Percentiles rank a stretch among this genome's conserved stretches.
Evolutionary conservation across 2,329 filamentous ascomycete species (phyloP).

Genomic region (Apiospora pterosperma): DNA sequence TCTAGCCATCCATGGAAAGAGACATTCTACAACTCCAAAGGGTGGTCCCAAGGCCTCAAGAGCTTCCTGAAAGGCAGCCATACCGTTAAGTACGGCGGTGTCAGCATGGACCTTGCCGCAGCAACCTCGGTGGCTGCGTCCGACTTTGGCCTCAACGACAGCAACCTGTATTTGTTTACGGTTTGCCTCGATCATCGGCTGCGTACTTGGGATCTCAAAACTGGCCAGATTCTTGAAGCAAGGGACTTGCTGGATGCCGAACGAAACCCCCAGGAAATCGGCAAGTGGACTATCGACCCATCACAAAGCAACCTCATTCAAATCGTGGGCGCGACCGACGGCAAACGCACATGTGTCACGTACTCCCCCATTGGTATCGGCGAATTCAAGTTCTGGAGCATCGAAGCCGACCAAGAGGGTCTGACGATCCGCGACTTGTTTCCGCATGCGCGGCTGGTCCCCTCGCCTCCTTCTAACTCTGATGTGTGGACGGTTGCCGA

Average conservation of each 20-base stretch:
- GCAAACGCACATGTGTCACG: conserved; percentile 63
- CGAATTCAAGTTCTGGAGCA: conserved; percentile 90
- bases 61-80: conserved; percentile 62
- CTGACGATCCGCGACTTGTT: conserved; percentile 71
- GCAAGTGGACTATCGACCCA: conserved; percentile 76
- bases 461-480: conserved; percentile 66
- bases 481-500: conserved; percentile 79
- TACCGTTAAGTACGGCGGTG: conserved; percentile 60
- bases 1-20: conserved; percentile 59
- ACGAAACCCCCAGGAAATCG: conserved; percentile 62
- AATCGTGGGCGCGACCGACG: conserved; percentile 57
- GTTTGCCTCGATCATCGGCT: conserved; percentile 86
- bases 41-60: conserved; percentile 65
- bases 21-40: conserved; percentile 68
- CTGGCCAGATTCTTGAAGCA: conserved; percentile 71
- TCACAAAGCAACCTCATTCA: conserved; percentile 74
- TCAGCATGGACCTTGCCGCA: conserved; percentile 64
- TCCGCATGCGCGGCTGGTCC: conserved; percentile 58
- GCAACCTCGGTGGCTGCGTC: conserved; percentile 61
- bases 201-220: conserved; percentile 84
- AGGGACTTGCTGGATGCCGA: conserved; percentile 73
- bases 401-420: conserved; percentile 61
- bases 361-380: conserved; percentile 86
- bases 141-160: conserved; percentile 44
- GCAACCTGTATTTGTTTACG: conserved; percentile 62